Conservation (phyloP, 805 yeast species). For the Tetrapisispora phaffii region DNA sequence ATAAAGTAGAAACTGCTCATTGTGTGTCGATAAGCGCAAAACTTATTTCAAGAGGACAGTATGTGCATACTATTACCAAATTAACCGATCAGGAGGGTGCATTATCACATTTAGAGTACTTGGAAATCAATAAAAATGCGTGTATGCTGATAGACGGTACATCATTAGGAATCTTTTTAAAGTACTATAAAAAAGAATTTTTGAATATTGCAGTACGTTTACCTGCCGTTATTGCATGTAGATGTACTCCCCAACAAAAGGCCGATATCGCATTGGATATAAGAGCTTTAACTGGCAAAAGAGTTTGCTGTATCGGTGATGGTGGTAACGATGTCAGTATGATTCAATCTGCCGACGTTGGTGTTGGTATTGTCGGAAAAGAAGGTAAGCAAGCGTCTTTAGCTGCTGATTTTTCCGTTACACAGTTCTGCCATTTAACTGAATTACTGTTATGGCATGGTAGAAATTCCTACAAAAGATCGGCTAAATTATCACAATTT, state of each 20-base stretch:
- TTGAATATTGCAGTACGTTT: constrained; percentile 65
- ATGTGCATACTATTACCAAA: constrained; percentile 76
- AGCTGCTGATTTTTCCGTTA: constrained; percentile 92
- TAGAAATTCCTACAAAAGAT: constrained; percentile 88
- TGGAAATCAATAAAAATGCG: constrained; percentile 43
- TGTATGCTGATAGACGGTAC: constrained; percentile 92
- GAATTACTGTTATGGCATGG: constrained; percentile 95
- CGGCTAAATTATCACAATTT: constrained; percentile 91
- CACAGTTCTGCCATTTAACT: constrained; percentile 82
- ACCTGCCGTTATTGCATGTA: constrained; percentile 95
- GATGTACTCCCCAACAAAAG: constrained; percentile 97
- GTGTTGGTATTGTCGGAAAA: constrained; percentile 97
- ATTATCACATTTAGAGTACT: constrained; percentile 60
- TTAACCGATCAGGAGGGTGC: constrained; percentile 53
- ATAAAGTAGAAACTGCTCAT: constrained; percentile 94
- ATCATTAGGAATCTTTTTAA: constrained; percentile 62
- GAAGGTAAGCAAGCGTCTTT: constrained; percentile 96
- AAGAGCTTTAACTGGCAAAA: constrained; percentile 65
- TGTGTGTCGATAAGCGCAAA: constrained; percentile 97
- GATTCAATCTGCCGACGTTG: constrained; percentile 98
- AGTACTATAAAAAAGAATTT: constrained; percentile 57
- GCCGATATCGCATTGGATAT: constrained; percentile 87
- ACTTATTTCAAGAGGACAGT: constrained; percentile 86
- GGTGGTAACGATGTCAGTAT: constrained; percentile 98
- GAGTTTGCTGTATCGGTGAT: constrained; percentile 97